Conservation (phyloP, 805 yeast species). For the Zygosaccharomyces bailii region DNA sequence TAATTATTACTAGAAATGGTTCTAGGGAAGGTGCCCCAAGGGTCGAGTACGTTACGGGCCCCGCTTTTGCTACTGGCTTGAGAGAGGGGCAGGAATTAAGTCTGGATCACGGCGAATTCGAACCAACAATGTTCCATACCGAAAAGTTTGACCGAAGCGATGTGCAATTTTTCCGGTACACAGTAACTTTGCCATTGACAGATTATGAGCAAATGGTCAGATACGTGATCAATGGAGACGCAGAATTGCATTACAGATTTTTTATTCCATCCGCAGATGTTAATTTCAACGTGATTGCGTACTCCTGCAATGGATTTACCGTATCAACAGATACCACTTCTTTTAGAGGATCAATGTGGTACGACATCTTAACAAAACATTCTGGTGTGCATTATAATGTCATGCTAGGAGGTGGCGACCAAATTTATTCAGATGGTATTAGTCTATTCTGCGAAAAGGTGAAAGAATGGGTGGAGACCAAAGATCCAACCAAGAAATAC, state of each 20-base stretch:
- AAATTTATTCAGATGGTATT: conserved; percentile 82
- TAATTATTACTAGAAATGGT: conserved; percentile 56
- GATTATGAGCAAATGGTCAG: conserved; percentile 57
- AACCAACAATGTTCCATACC: conserved; percentile 43
- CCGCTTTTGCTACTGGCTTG: conserved; percentile 6
- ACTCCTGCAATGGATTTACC: conserved; percentile 90
- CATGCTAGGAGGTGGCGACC: conserved; percentile 98
- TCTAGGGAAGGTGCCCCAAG: conserved; percentile 31
- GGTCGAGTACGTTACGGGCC: conserved; percentile 16
- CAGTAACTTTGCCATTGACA: conserved; percentile 47
- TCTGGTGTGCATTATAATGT: conserved; percentile 70
- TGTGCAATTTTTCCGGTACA: conserved; percentile 63
- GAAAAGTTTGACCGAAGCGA: conserved; percentile 36
- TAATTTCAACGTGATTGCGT: conserved; percentile 78
- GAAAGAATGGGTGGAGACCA: conserved; percentile 59
- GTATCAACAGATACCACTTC: conserved; percentile 59
- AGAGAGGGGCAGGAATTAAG: neutral
- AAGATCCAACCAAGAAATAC: conserved; percentile 46
- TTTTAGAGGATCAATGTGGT: conserved; percentile 81
- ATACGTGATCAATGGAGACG: conserved; percentile 53
- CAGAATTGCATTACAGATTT: conserved; percentile 53
- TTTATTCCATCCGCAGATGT: conserved; percentile 60
- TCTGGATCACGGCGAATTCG: conserved; percentile 42
- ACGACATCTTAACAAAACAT: conserved; percentile 74
- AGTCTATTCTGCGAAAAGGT: conserved; percentile 53